Evolutionary conservation across 371 early-diverging fungal species (phyloP).

Genomic region (Mucor irregularis): DNA sequence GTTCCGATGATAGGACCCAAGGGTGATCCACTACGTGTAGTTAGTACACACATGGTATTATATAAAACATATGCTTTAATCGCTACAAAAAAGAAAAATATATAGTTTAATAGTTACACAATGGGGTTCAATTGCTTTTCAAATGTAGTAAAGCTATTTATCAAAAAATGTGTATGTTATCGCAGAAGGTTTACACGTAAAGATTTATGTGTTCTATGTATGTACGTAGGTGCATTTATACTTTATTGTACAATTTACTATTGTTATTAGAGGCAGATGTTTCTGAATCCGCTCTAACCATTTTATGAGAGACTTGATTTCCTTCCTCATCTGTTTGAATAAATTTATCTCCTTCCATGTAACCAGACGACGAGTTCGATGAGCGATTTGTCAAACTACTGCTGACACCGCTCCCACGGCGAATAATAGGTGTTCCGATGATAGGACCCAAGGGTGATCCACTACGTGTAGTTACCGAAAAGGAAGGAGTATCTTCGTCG

Average conservation of each 20-base stretch:
- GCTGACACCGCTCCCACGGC: slow-evolving; percentile 23
- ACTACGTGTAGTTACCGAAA: slow-evolving; percentile 19
- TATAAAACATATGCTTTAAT: no score
- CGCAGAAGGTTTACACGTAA: no score
- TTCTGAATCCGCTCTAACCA: slow-evolving; percentile 36
- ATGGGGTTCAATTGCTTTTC: no score
- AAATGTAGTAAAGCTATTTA: no score
- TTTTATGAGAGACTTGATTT: slow-evolving; percentile 32
- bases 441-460: slow-evolving; percentile 20
- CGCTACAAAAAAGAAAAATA: no score
- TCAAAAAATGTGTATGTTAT: no score
- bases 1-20: slow-evolving; percentile 18
- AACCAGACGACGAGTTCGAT: slow-evolving; percentile 21
- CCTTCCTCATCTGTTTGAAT: slow-evolving; percentile 40
- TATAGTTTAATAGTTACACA: no score
- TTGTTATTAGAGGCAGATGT: slow-evolving; percentile 4
- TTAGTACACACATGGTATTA: no score
- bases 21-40: slow-evolving; percentile 22
- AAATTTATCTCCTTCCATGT: slow-evolving; percentile 36
- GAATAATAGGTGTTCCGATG: slow-evolving; percentile 21
- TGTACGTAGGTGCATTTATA: no score
- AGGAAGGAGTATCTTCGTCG: slow-evolving; percentile 12
- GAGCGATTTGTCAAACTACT: slow-evolving; percentile 18
- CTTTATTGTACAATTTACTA: no score
- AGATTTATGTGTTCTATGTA: no score